phyloP scores from a whole-genome alignment of 2,329 filamentous ascomycete genomes.

The Penicillium sp. region DNA sequence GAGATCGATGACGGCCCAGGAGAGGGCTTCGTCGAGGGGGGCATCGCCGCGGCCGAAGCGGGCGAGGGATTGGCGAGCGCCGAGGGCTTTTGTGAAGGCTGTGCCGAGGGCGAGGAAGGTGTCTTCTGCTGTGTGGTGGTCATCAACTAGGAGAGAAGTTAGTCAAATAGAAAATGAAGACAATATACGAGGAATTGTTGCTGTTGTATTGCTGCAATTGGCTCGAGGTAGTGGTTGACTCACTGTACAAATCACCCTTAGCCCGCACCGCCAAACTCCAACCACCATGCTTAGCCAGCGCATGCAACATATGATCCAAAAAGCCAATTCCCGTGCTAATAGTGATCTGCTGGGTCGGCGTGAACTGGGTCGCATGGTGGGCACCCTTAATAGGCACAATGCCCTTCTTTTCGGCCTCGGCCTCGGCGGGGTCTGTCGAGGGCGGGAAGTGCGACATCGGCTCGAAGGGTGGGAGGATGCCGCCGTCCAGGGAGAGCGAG shows the following conservation, averaged over 20 bases:
- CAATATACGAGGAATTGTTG: not conserved
- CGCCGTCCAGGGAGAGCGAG: constrained; percentile 91
- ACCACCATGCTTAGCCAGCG: constrained; percentile 91
- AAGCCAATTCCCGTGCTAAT: constrained; percentile 96
- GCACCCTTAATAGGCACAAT: constrained; percentile 53
- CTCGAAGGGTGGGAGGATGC: constrained; percentile 59
- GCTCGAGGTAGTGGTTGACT: constrained; percentile 40
- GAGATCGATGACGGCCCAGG: constrained; percentile 90
- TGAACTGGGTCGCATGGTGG: constrained; percentile 82
- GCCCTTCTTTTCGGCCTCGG: constrained; percentile 56
- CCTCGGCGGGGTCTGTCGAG: constrained; percentile 61
- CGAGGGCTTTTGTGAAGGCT: constrained; percentile 82
- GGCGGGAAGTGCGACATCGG: constrained; percentile 63
- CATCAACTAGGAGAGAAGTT: constrained; percentile 71
- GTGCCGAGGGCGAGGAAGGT: constrained; percentile 87
- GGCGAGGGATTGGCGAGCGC: constrained; percentile 77
- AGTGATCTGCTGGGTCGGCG: constrained; percentile 82
- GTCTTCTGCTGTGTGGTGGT: constrained; percentile 98
- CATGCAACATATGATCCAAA: constrained; percentile 98
- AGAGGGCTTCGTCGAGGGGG: constrained; percentile 93
- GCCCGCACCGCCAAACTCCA: constrained; percentile 87
- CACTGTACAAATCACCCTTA: constrained; percentile 89
- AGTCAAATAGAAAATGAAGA: not conserved
- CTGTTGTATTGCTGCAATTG: not conserved
- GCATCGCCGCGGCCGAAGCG: constrained; percentile 92